A percentile compares a stretch with the other conserved stretches of the same genome.
Conservation (phyloP, 2,329 filamentous ascomycete species). For the Fusarium chuoi region DNA sequence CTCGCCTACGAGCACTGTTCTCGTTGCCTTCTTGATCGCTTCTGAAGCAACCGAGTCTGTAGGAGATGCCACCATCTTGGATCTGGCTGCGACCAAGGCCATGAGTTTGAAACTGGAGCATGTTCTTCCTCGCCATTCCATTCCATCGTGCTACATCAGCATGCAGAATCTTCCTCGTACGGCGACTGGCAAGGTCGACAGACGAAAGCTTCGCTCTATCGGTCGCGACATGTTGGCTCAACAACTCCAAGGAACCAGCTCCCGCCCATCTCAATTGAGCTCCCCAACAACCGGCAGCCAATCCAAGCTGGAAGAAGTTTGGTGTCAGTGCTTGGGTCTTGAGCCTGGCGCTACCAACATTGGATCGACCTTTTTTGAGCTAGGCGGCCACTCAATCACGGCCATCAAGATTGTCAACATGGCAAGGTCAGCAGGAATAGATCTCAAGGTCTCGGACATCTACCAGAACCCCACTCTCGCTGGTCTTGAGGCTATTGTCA, state of each 20-base stretch:
- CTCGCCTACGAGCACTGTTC: not conserved
- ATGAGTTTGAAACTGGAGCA: not conserved
- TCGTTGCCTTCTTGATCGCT: not conserved
- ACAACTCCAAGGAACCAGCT: rapidly evolving
- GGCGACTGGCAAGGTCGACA: not conserved
- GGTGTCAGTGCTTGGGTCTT: not conserved
- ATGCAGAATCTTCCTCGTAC: not conserved
- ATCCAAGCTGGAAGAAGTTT: not conserved
- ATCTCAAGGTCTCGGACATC: slow-evolving; percentile 8
- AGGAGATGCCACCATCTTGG: not conserved
- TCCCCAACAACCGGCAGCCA: rapidly evolving
- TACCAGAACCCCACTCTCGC: not conserved
- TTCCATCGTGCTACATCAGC: not conserved
- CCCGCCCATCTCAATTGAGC: not conserved
- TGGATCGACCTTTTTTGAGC: not conserved
- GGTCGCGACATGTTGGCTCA: not conserved
- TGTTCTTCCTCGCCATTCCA: not conserved
- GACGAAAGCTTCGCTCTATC: not conserved
- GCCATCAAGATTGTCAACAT: slow-evolving; percentile 18
- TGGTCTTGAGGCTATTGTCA: not conserved
- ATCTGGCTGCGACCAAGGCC: not conserved
- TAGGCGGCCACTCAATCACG: slow-evolving; percentile 1
- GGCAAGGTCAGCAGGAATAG: not conserved
- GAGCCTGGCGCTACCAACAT: not conserved
- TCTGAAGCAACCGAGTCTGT: rapidly evolving